These are phyloP conservation scores for Colletotrichum liriopes DNA, from an alignment of 2,329 filamentous ascomycete genomes.

Conservation along the genomic window DNA sequence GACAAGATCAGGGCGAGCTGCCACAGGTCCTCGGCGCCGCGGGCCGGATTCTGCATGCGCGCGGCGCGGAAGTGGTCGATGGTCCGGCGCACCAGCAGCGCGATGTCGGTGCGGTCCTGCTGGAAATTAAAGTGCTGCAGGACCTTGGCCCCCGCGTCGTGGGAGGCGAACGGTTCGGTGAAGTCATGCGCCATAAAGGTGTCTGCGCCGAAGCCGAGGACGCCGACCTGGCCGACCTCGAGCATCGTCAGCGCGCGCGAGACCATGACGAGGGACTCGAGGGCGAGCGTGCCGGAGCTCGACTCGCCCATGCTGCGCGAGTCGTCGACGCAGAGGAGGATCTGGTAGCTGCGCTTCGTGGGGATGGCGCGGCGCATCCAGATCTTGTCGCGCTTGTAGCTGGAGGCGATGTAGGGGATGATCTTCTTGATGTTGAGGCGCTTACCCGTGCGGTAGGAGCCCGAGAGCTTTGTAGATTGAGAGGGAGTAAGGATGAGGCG, in stretches of 20 bases:
- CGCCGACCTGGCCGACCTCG: constrained; percentile 93
- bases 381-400: constrained; percentile 99
- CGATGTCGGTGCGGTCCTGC: constrained; percentile 90
- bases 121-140: constrained; percentile 89
- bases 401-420: constrained; percentile 98
- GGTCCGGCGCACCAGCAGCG: constrained; percentile 81
- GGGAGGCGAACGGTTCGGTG: constrained; percentile 81
- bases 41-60: constrained; percentile 70
- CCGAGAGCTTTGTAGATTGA: constrained; percentile 94
- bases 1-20: constrained; percentile 94
- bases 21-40: constrained; percentile 82
- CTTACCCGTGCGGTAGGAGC: constrained; percentile 97
- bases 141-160: constrained; percentile 85
- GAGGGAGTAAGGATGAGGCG: constrained; percentile 96
- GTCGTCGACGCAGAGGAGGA: constrained; percentile 97
- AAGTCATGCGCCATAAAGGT: constrained; percentile 91
- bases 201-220: constrained; percentile 89
- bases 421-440: constrained; percentile 99
- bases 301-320: constrained; percentile 92
- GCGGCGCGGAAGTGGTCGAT: constrained; percentile 88
- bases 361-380: constrained; percentile 97
- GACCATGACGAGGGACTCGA: constrained; percentile 95
- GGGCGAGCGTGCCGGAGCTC: constrained; percentile 83
- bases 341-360: constrained; percentile 95
- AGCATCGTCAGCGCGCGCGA: constrained; percentile 91